A percentile compares a stretch with the other conserved stretches of the same genome.
These are phyloP conservation scores for Umbelopsis isabellina DNA, from an alignment of 192 early-diverging fungal species.

Conservation along the genomic window DNA sequence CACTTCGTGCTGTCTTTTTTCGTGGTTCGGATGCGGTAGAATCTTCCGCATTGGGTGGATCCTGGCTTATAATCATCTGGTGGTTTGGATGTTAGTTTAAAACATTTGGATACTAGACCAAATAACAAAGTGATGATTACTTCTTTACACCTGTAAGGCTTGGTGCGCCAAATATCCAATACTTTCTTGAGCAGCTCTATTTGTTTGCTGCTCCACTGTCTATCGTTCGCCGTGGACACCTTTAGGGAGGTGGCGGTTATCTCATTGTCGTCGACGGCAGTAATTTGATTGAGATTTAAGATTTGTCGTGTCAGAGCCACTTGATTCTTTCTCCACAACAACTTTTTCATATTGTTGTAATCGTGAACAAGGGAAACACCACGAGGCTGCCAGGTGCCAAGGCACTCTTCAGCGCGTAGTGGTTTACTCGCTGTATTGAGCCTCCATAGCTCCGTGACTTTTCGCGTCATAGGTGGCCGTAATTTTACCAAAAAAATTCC, in stretches of 20 bases:
- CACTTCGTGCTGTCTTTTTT: background rate
- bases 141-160: conserved; percentile 44
- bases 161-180: conserved; percentile 31
- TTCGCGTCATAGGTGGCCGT: conserved; percentile 54
- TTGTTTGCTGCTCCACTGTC: conserved; percentile 1
- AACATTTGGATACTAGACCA: background rate
- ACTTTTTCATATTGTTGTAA: conserved; percentile 41
- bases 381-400: conserved; percentile 69
- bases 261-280: background rate
- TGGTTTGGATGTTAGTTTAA: background rate
- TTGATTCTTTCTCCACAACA: conserved; percentile 39
- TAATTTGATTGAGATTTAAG: conserved; percentile 28
- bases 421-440: conserved; percentile 71
- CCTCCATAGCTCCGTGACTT: conserved; percentile 65
- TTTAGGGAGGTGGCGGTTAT: background rate
- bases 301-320: conserved; percentile 48
- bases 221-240: background rate
- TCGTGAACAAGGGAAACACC: conserved; percentile 68
- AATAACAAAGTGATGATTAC: conserved; percentile 9
- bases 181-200: conserved; percentile 28
- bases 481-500: conserved; percentile 70
- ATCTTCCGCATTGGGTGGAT: conserved; percentile 41
- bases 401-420: conserved; percentile 74
- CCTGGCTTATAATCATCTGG: conserved; percentile 51
- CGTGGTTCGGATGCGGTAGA: conserved; percentile 13